A percentile compares a stretch with the other conserved stretches of the same genome.
Evolutionary conservation across 495 filamentous ascomycete species (phyloP).

Genomic region (Penicillium fimorum): DNA sequence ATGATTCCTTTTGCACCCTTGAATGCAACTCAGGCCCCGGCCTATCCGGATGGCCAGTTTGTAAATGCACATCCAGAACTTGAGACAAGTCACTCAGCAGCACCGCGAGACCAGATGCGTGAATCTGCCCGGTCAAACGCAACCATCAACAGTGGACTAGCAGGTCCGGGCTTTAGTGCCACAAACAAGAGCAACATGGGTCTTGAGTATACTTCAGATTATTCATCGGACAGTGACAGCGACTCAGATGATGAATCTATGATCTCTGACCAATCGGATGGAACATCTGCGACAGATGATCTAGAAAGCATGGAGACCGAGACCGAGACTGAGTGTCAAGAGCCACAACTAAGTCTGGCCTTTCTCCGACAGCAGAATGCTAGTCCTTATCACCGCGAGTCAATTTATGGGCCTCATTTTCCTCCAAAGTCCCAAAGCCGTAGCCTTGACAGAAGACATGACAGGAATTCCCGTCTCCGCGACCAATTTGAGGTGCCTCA

Average conservation of each 20-base stretch:
- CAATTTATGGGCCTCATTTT: slow-evolving; percentile 6
- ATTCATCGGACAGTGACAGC: slow-evolving; percentile 11
- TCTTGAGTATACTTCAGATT: not conserved
- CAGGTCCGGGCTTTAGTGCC: not conserved
- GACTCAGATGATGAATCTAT: slow-evolving; percentile 16
- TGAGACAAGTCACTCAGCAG: not conserved
- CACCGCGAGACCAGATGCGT: not conserved
- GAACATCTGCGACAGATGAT: slow-evolving; percentile 15
- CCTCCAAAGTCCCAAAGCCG: slow-evolving; percentile 10
- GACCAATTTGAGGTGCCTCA: slow-evolving; percentile 7
- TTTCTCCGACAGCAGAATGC: slow-evolving; percentile 6
- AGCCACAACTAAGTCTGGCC: not conserved
- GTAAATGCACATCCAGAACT: not conserved
- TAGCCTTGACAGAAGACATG: slow-evolving; percentile 10
- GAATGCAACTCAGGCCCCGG: not conserved
- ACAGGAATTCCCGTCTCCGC: not conserved
- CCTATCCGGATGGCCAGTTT: not conserved
- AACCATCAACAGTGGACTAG: not conserved
- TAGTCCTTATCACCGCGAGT: slow-evolving; percentile 11
- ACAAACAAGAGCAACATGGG: not conserved
- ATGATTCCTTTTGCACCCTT: not conserved
- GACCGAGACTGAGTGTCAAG: slow-evolving; percentile 7
- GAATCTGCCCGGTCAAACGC: not conserved
- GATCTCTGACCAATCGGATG: slow-evolving; percentile 13
- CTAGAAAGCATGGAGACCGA: slow-evolving; percentile 12